Evolutionary conservation across 2,329 filamentous ascomycete genomes (phyloP), one percentile per base, ranked within the genome.

Genomic region (Sporothrix euskadiensis): DNA sequence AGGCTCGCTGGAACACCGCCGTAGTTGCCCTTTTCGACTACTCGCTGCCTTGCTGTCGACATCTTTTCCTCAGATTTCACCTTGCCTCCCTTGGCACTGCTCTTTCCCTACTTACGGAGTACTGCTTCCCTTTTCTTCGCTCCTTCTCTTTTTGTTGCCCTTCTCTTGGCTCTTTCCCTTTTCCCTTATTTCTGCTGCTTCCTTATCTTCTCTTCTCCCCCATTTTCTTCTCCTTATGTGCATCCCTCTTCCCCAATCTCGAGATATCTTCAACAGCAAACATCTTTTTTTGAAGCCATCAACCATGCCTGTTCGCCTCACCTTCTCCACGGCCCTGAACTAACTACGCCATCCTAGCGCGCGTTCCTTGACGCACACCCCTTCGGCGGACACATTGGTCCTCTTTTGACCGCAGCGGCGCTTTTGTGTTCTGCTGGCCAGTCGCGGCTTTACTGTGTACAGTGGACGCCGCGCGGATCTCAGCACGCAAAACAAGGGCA

Each of bases 11-110:
- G 39, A 49, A 52, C 16, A 35, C 32, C 41, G 41, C 19, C 41
- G 69, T 69, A 71, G 72, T 26, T 73, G 63, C 72, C 66, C 65
- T 65, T 57, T 57, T 56, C 35, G 35, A 5, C 8, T 49, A 49
- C 49, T 61, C 3, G n/a, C 66, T 65, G 57, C 72, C 56, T 73
- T 44, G 54, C 56, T 52, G 57, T 57, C 49, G 44, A 70, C 71
- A 57, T 47, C 44, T 16, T 35, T 30, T 30, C 26, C n/a, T 56
- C 44, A 22, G 44, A 54, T 73, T 63, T 57, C 65, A 47, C 44
- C 66, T 71, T 68, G 49, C 52, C 52, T 68, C 52, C 32, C 22
- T 69, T 71, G 59, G 8, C 44, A n/a, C 16, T 26, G 63, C 63
- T 44, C 69, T 41, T 49, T 71, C 65, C 26, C 39, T 30, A 14